Base-by-base conservation (phyloP, 805 yeast species). In the Spathaspora gorwiae region DNA sequence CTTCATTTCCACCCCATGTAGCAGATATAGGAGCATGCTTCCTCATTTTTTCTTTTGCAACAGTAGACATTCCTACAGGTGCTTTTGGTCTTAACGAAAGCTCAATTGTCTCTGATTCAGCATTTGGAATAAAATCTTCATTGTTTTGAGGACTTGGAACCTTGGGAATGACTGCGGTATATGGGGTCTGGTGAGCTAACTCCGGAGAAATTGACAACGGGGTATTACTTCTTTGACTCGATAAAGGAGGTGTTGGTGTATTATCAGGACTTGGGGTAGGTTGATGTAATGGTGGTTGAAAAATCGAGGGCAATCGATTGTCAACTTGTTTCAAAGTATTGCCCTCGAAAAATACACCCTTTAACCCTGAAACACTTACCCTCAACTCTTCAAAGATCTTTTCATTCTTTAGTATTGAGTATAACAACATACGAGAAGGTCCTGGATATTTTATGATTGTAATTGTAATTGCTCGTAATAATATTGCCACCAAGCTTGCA, bases 51-150 rank as follows among this genome's bases (percentile, higher is more conserved):
- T 78, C 76, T 38, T 70, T 73, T 1, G 84, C 81, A 41, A 69
- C 76, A 13, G 57, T 54, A 0, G 87, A 78, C 87, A 83, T 80
- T 3, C 88, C 87, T 1, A 71, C 60, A 5, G 84, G 84, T 10
- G 71, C 73, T 26, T 59, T 66, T 6, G 86, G 81, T 44, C 78
- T 60, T 41, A 79, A 58, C 5, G 72, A 67, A 32, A 56, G 62
- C 33, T 70, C 73, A 33, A 68, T 65, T n/a, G 57, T 68, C 26
- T 57, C 54, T 26, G 31, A 24, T n/a, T 41, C 44, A 6, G 39
- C 5, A 2, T 11, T 26, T 11, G 11, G 10, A 15, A 26, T 11
- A 5, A 29, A 35, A 13, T 46, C 40, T 12, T 39, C 29, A 35
- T 42, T 38, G 9, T 10, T 12, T n/a, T 43, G 48, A 13, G 26